phyloP scores from a whole-genome alignment of 208 protist species.

The Jaenimonas drosophilae region DNA sequence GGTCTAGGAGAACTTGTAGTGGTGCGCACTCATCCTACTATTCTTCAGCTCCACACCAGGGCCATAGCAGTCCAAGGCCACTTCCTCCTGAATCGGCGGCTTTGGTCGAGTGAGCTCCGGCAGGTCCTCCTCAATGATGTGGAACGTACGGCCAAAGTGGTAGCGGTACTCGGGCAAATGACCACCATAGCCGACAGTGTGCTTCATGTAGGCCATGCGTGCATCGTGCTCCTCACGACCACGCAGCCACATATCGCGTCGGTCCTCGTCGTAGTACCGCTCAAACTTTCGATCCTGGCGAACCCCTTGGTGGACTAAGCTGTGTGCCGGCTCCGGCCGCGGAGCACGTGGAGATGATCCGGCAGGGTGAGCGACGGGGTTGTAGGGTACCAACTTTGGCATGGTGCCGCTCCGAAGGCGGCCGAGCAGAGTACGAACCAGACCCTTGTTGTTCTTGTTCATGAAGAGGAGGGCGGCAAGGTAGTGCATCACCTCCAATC shows the following conservation, averaged over 20 bases:
- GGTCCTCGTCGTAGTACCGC: conserved; percentile 46
- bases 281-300: conserved; percentile 37
- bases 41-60: conserved; percentile 40
- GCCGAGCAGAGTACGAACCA: conserved; percentile 5
- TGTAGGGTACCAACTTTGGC: neutral
- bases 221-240: conserved; percentile 47
- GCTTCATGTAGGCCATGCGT: conserved; percentile 38
- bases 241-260: conserved; percentile 67
- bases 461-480: conserved; percentile 20
- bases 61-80: conserved; percentile 40
- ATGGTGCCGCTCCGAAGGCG: conserved; percentile 6
- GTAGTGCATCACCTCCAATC: conserved; percentile 18
- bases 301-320: conserved; percentile 21
- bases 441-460: conserved; percentile 6
- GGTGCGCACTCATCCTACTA: conserved; percentile 56
- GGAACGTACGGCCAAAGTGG: conserved; percentile 82
- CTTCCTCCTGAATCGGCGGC: conserved; percentile 6
- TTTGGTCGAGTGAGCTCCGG: conserved; percentile 56
- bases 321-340: conserved; percentile 7
- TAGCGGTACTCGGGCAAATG: conserved; percentile 69
- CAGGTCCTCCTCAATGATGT: conserved; percentile 80
- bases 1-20: conserved; percentile 51
- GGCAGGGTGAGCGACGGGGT: neutral
- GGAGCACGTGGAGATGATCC: no score
- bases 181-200: conserved; percentile 63